Conservation (phyloP, 2,329 filamentous ascomycete species). For the Ophiosphaerella herpotricha region DNA sequence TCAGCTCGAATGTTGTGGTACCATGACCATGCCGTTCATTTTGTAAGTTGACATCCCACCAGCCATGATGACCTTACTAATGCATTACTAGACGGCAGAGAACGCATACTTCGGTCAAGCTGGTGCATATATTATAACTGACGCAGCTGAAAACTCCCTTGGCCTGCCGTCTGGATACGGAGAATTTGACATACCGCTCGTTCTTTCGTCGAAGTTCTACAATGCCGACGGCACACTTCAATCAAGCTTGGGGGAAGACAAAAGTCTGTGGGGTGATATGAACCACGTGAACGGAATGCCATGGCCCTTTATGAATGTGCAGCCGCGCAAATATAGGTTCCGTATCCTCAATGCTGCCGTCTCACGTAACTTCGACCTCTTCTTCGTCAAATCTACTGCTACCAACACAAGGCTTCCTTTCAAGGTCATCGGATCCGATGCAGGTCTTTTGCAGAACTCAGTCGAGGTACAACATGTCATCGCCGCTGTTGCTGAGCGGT, state of each 20-base stretch:
- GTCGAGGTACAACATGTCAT: conserved; percentile 49
- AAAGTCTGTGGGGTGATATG: conserved; percentile 59
- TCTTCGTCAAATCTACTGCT: conserved; percentile 46
- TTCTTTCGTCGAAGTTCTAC: conserved; percentile 59
- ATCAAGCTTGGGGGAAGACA: conserved; percentile 47
- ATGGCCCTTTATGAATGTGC: conserved; percentile 61
- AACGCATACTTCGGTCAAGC: conserved; percentile 64
- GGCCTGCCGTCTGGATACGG: conserved; percentile 56
- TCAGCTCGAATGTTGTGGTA: conserved; percentile 61
- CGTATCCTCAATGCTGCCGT: conserved; percentile 54
- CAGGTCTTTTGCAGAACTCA: conserved; percentile 46
- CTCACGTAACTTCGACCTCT: conserved; percentile 52
- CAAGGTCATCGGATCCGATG: conserved; percentile 60
- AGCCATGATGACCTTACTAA: conserved; percentile 24
- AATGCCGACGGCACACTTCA: conserved; percentile 56
- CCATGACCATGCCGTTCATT: conserved; percentile 50
- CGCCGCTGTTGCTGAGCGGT: conserved; percentile 61
- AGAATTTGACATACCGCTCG: conserved; percentile 59
- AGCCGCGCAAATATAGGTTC: conserved; percentile 64
- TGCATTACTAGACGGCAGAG: conserved; percentile 49
- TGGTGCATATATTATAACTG: conserved; percentile 61
- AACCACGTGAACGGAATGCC: conserved; percentile 64
- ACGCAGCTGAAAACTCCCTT: conserved; percentile 56
- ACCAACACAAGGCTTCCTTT: conserved; percentile 51
- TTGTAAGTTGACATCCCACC: conserved; percentile 22